Evolutionary conservation across 2,329 filamentous ascomycete genomes (phyloP), one percentile per base, ranked within the genome.

Genomic region (Chalaropsis ovoidea): DNA sequence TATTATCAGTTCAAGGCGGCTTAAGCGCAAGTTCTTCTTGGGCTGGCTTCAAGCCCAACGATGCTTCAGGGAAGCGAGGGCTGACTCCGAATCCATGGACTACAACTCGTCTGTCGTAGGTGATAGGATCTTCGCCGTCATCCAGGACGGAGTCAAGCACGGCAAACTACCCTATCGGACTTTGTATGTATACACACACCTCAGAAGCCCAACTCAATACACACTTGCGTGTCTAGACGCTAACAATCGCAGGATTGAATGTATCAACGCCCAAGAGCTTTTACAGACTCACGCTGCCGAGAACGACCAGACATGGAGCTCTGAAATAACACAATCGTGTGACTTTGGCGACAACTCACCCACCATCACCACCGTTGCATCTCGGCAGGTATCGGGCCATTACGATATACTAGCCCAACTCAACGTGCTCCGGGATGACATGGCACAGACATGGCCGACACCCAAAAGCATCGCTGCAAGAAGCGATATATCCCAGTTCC

Each of bases 11-110:
- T 45, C 45, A 19, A 61, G 43, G 45, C 45, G 63, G 15, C n/a
- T 64, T 11, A 67, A 67, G 39, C 60, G 66, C 13, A 65, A 61
- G n/a, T 67, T 67, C 22, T 47, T 24, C 45, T 31, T 39, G 10
- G 45, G 42, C 7, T 67, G 66, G 66, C 31, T 47, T 6, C 31
- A 58, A 24, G 19, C 64, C 2, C 45, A 35, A 45, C 19, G 17
- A 58, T 58, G 24, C 8, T 58, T 58, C 7, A 58, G 27, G 5
- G 31, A 19, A 58, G 15, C 24, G 6, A 22, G 24, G 24, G 27
- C 15, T 19, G 27, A 15, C 24, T 13, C 27, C 4, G 54, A 58
- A 13, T 19, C 3, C 27, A 58, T 31, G n/a, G 54, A 58, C 17
- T 35, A 58, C n/a, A 58, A 58, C 54, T 39, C 31, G 27, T 58